Base-by-base conservation (phyloP, 2,329 filamentous ascomycete genomes). In the Erysiphe pisi region DNA sequence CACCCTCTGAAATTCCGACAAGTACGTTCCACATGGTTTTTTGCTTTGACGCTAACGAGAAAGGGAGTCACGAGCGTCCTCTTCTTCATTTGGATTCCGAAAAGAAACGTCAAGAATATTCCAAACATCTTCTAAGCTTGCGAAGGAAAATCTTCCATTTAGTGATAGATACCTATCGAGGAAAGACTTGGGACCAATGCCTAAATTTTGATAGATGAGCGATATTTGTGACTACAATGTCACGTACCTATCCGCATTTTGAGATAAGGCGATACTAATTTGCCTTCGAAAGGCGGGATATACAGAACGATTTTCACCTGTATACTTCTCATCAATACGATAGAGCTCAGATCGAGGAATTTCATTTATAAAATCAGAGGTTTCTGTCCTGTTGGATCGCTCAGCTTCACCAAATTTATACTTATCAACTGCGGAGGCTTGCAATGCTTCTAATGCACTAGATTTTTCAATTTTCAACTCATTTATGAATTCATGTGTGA, bases 131-230 rank as follows among this genome's bases (percentile, higher is more conserved):
- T 3, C 40, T n/a, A 73, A 22, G 16, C 31, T 45, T 1, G 36
- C 12, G 14, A 73, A 73, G 40, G 12, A 40, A 47, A 73, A 73
- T 1, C n/a, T 22, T 47, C 68, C 31, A 36, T 70, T 31, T 7
- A 6, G 16, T 14, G 68, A 40, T 40, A 73, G n/a, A 40, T 45
- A 45, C n/a, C 43, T 45, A 40, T 73, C 68, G 6, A 73, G n/a
- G n/a, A 73, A 73, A 14, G 68, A 73, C 22, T 73, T 73, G 12
- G 68, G 68, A n/a, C n/a, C n/a, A n/a, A n/a, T n/a, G n/a, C n/a
- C n/a, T n/a, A n/a, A n/a, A n/a, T n/a, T n/a, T n/a, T n/a, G n/a
- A n/a, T n/a, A n/a, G n/a, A n/a, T n/a, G n/a, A n/a, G n/a, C n/a
- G 31, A 36, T 36, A 36, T 36, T 36, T 36, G 31, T 36, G 31